Base-by-base conservation (phyloP, 176 grass and related monocot genomes). In the Carex kokanica region DNA sequence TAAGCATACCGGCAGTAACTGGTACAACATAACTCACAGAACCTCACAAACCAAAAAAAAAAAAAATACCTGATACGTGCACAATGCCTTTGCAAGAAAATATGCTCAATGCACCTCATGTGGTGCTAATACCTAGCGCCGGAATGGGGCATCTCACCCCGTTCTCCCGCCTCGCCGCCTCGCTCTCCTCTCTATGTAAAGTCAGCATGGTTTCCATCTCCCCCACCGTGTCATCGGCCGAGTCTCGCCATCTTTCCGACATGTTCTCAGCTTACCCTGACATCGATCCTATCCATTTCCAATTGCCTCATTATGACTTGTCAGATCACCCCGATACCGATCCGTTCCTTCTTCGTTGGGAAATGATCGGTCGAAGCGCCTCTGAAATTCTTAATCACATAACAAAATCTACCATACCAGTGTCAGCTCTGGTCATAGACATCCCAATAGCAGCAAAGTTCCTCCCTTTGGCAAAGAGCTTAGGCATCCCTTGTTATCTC, bases 71-170 rank as follows among this genome's bases (percentile, higher is more conserved):
- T 1, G 27, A 31, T 29, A 5, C 63, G n/a, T n/a, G n/a, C n/a
- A 32, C 63, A 29, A 65, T 65, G 63, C 3, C 12, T 31, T 65
- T 15, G 14, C 25, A 65, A 65, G 13, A 31, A 3, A 65, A 32
- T 65, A 5, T 32, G 6, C 31, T 17, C 65, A 40, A 6, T 38
- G 29, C 8, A 78, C 83, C 80, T 21, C 94, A 78, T 51, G n/a
- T 97, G 25, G 83, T 85, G 1, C 80, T 96, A 18, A 15, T 96
- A 15, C 91, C 88, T 1, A 91, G 91, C 62, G 87, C 91, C 13
- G 91, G 93, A 14, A 96, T 96, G 90, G 91, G 93, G 18, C 93
- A 96, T 64, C 84, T 96, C 34, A 80, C 59, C 2, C 93, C 93
- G 27, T 96, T 93, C 78, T 36, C 80, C 69, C 91, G 87, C 77